Evolutionary conservation across 2,329 filamentous ascomycete genomes (phyloP).

Genomic region (Alternaria dauci): DNA sequence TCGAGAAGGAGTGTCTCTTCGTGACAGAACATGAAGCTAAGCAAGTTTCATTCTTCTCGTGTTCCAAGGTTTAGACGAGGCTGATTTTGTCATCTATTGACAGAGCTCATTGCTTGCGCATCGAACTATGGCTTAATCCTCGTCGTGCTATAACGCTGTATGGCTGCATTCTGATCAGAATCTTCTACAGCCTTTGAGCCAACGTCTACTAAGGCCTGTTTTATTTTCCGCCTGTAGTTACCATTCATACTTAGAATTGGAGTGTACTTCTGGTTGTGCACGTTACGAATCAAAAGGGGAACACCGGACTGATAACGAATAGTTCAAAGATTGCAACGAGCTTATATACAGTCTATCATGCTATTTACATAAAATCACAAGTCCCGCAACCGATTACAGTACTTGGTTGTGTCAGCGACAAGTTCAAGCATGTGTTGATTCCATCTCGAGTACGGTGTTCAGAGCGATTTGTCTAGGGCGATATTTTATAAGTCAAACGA

Average conservation of each 20-base stretch:
- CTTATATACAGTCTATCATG: conserved; percentile 3
- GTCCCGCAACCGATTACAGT: neutral
- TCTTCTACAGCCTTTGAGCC: neutral
- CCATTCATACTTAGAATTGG: neutral
- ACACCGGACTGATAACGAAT: neutral
- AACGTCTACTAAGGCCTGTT: neutral
- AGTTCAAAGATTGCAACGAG: neutral
- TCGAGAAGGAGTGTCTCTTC: neutral
- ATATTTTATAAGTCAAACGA: conserved; percentile 22
- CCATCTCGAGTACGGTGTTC: neutral
- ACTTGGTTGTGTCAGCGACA: neutral
- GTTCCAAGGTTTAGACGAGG: too few relatives aligned
- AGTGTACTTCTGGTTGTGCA: neutral
- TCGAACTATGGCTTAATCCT: neutral
- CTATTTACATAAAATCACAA: neutral
- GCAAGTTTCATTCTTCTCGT: neutral
- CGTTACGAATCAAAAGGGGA: neutral
- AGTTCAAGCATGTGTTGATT: conserved; percentile 4
- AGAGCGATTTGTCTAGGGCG: conserved; percentile 13
- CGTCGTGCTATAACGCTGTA: neutral
- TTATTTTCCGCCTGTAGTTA: neutral
- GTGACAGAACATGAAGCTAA: neutral
- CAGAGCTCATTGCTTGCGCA: neutral
- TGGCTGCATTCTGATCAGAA: neutral
- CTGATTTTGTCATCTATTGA: neutral